phyloP scores from a whole-genome alignment of 192 early-diverging fungal genomes.

The Oehlia diaphana region DNA sequence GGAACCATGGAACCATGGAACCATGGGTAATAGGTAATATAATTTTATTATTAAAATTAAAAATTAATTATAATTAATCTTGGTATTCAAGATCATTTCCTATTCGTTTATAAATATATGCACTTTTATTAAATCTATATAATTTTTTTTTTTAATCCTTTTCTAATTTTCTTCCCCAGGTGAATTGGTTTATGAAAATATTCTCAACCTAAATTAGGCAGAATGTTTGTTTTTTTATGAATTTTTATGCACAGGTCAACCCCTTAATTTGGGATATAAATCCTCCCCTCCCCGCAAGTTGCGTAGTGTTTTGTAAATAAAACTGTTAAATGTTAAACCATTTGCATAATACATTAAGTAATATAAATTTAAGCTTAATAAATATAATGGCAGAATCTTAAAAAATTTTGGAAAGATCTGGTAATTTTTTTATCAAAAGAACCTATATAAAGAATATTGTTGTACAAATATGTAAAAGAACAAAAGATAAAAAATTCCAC shows the following conservation, averaged over 20 bases:
- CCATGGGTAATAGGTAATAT: too few species aligned
- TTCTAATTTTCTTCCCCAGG: too few species aligned
- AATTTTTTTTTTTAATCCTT: too few species aligned
- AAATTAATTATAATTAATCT: too few species aligned
- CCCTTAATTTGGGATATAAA: too few species aligned
- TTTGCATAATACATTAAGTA: too few species aligned
- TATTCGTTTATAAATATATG: too few species aligned
- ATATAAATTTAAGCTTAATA: not conserved
- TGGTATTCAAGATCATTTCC: too few species aligned
- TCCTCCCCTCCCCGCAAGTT: not conserved
- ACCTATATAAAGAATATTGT: not conserved
- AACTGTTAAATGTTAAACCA: not conserved
- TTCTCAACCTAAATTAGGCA: not conserved
- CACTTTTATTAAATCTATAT: too few species aligned
- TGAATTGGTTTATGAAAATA: not conserved
- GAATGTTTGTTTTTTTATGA: not conserved
- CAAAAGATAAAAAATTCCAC: not conserved
- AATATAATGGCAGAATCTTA: not conserved
- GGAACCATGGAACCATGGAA: too few species aligned
- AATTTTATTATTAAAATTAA: too few species aligned
- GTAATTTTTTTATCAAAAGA: not conserved
- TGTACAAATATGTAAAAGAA: not conserved
- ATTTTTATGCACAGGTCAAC: not conserved
- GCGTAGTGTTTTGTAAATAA: not conserved
- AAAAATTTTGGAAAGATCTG: not conserved